Conservation (phyloP, 2,329 filamentous ascomycete species). For the Fusarium fracticaudum region DNA sequence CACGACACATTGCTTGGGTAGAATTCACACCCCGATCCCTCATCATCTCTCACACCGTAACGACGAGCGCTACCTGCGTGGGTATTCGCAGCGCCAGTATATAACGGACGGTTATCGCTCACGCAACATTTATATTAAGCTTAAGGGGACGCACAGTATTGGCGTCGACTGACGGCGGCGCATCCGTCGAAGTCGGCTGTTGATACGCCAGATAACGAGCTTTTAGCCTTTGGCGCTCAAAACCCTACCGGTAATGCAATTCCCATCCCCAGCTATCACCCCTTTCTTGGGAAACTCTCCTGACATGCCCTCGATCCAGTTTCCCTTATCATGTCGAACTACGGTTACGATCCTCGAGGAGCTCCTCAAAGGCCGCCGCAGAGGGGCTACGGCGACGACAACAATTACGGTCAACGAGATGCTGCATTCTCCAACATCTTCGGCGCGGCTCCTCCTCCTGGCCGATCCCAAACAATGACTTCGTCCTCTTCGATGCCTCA, state of each 20-base stretch:
- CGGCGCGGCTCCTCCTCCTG: conserved; percentile 83
- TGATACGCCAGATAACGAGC: conserved; percentile 38
- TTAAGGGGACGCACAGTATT: conserved; percentile 37
- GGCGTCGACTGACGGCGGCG: conserved; percentile 47
- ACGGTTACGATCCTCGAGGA: conserved; percentile 63
- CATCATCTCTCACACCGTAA: conserved; percentile 2
- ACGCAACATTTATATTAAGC: conserved; percentile 24
- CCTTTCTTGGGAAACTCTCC: conserved; percentile 6
- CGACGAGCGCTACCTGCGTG: conserved; percentile 27
- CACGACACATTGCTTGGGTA: conserved; percentile 31
- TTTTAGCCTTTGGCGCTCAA: conserved; percentile 38
- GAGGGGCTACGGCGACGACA: conserved; percentile 61
- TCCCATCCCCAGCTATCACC: background rate
- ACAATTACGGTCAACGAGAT: conserved; percentile 77
- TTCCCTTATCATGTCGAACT: conserved; percentile 63
- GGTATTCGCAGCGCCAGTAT: conserved; percentile 21
- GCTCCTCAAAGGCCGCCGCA: conserved; percentile 51
- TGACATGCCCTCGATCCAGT: conserved; percentile 25
- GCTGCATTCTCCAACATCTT: conserved; percentile 97
- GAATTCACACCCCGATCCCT: conserved; percentile 24
- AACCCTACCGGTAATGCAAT: conserved; percentile 33
- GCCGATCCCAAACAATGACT: conserved; percentile 95
- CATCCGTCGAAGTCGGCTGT: conserved; percentile 46
- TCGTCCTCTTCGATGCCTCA: conserved; percentile 75
- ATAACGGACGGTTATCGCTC: conserved; percentile 18